Evolutionary conservation across 2,329 filamentous ascomycete genomes (phyloP).

Genomic region (Pyricularia grisea): DNA sequence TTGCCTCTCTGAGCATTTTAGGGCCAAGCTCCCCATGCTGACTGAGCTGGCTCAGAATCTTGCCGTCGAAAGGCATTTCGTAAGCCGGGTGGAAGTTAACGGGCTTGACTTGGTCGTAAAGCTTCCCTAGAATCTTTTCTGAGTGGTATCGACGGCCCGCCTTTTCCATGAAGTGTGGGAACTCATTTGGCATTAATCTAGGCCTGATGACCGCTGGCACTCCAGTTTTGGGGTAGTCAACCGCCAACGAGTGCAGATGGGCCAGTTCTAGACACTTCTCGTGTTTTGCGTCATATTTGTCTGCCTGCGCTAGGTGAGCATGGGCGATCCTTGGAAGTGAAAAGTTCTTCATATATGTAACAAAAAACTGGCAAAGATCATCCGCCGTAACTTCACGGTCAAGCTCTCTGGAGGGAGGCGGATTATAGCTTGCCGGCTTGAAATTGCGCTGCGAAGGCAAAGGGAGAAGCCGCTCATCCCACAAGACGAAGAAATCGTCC

Average conservation of each 20-base stretch:
- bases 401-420: constrained; percentile 45
- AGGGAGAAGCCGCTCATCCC: constrained; percentile 71
- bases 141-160: constrained; percentile 54
- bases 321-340: constrained; percentile 69
- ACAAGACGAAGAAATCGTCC: constrained; percentile 91
- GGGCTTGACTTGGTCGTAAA: constrained; percentile 67
- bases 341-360: constrained; percentile 88
- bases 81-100: constrained; percentile 67
- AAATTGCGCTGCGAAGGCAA: constrained; percentile 51
- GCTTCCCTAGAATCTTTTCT: constrained; percentile 60
- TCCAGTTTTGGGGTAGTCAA: constrained; percentile 92
- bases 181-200: constrained; percentile 49
- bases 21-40: constrained; percentile 31
- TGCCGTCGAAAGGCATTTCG: constrained; percentile 61
- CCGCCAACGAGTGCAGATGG: constrained; percentile 75
- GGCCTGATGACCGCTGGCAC: constrained; percentile 58
- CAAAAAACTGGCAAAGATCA: constrained; percentile 78
- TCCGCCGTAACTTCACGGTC: constrained; percentile 56
- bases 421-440: constrained; percentile 67
- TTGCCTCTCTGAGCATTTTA: constrained; percentile 49
- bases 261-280: constrained; percentile 65
- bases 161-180: constrained; percentile 87
- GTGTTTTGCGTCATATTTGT: constrained; percentile 58
- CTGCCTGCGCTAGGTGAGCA: constrained; percentile 71
- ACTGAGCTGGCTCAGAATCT: constrained; percentile 49